Evolutionary conservation across 1,139 yeast genomes (phyloP).

Genomic region (Yamadazyma songkhlaensis): DNA sequence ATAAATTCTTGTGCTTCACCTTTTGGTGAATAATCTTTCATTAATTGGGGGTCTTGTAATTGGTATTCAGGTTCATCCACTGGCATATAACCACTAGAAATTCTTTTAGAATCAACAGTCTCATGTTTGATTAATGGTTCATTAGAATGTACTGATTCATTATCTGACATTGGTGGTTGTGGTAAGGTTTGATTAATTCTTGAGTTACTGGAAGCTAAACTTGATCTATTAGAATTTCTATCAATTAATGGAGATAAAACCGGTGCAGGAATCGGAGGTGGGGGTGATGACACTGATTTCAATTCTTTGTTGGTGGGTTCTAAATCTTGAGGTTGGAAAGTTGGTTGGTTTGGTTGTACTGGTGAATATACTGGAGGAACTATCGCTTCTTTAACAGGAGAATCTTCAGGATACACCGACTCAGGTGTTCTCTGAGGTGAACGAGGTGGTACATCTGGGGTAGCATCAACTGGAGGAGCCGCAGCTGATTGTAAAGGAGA

Average conservation of each 20-base stretch:
- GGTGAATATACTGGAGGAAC: background rate
- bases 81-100: slow-evolving; percentile 7
- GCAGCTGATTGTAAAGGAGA: too few species aligned
- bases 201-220: background rate
- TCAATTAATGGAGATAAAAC: background rate
- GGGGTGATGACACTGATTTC: background rate
- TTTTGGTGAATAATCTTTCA: slow-evolving; percentile 7
- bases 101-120: slow-evolving; percentile 1
- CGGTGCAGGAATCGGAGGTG: background rate
- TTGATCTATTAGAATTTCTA: background rate
- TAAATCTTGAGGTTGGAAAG: background rate
- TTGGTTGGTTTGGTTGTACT: background rate
- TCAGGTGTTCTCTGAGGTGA: too few species aligned
- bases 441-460: too few species aligned
- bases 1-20: slow-evolving; percentile 4
- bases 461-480: too few species aligned
- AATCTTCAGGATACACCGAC: too few species aligned
- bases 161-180: slow-evolving; percentile 13
- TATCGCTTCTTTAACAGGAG: too few species aligned
- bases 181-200: slow-evolving; percentile 14
- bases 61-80: slow-evolving; percentile 3
- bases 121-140: background rate
- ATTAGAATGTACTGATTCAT: slow-evolving; percentile 12
- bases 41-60: slow-evolving; percentile 1
- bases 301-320: background rate